Evolutionary conservation across 129 eudicot genomes (phyloP).

Genomic region (Tanacetum coccineum): DNA sequence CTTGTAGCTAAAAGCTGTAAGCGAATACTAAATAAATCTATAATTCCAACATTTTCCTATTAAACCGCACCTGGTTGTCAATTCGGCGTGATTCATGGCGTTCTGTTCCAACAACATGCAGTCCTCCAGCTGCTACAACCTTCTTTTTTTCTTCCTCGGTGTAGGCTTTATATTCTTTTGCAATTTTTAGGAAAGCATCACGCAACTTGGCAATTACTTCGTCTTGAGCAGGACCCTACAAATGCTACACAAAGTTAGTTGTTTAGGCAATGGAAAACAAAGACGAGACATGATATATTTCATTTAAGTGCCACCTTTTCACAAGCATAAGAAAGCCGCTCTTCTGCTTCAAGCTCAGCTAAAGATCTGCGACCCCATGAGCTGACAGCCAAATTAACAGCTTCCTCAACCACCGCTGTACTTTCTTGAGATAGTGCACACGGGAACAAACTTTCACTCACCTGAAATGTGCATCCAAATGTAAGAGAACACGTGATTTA

Average conservation of each 20-base stretch:
- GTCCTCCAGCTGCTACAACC: slow-evolving; percentile 98
- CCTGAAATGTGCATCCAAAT: slow-evolving; percentile 44
- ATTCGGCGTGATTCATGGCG: slow-evolving; percentile 99
- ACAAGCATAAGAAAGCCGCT: slow-evolving; percentile 90
- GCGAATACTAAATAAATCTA: too few relatives aligned
- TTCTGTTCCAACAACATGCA: slow-evolving; percentile 98
- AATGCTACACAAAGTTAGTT: slow-evolving; percentile 21
- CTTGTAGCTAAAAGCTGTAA: too few relatives aligned
- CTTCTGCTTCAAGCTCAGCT: slow-evolving; percentile 98
- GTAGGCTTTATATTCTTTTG: slow-evolving; percentile 75
- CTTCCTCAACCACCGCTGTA: slow-evolving; percentile 65
- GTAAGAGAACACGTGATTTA: slow-evolving; percentile 9
- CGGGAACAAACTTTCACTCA: slow-evolving; percentile 87
- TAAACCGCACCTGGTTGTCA: slow-evolving; percentile 77
- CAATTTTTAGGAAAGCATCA: slow-evolving; percentile 71
- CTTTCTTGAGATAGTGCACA: slow-evolving; percentile 72
- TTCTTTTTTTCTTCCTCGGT: slow-evolving; percentile 78
- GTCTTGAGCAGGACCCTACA: slow-evolving; percentile 94
- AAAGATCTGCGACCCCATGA: slow-evolving; percentile 94
- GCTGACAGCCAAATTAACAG: slow-evolving; percentile 73
- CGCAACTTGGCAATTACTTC: slow-evolving; percentile 88
- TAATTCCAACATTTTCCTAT: too few relatives aligned
- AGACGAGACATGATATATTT: slow-evolving; percentile 3
- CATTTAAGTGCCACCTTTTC: slow-evolving; percentile 66
- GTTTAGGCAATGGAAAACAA: slow-evolving; percentile 14